Evolutionary conservation across 2,329 filamentous ascomycete species (phyloP), one percentile per base, ranked within the genome.

Genomic region (Colletotrichum kahawae): DNA sequence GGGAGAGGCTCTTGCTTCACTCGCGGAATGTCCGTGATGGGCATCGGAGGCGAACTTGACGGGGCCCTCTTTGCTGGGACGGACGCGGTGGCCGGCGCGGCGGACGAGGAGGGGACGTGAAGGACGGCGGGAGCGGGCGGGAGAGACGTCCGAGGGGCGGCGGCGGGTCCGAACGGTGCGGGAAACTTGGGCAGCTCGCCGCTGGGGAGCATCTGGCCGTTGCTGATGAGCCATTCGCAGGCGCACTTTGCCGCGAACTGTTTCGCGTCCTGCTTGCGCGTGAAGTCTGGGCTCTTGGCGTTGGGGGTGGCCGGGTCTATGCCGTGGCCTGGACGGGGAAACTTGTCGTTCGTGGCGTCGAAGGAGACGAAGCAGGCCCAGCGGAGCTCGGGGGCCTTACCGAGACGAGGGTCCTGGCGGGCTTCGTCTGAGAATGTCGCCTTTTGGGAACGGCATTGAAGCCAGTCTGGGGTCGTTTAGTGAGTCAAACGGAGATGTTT

Each of bases 231-330:
- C 82, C 84, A 89, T 9, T 84, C 80, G 27, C 87, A 77, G 29
- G 88, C 88, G 14, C 84, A 85, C 77, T 85, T 86, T 27, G 90
- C 89, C 1, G 90, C 89, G 76, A 87, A 90, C 75, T 87, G 84
- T 80, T 89, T 91, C 29, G 90, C 89, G 43, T 87, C 80, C 82
- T 86, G 63, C 63, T 75, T 75, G 21, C 70, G 57, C 43, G n/a
- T 60, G 63, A 75, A 75, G 56, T 72, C 63, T 9, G 73, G 73
- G 34, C 64, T 60, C 34, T 13, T 13, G 43, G 10, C 43, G 43
- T 51, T 51, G 0, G 62, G 29, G 6, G 79, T 70, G 7, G 80
- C 80, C 8, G 76, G 62, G 1, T 78, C 75, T 14, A 81, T 78
- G 29, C 86, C 86, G 64, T 68, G 27, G n/a, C 66, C 74, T 6